These are phyloP conservation scores for Calonectria multiphialidica DNA, from an alignment of 2,329 filamentous ascomycete species.

Conservation along the genomic window DNA sequence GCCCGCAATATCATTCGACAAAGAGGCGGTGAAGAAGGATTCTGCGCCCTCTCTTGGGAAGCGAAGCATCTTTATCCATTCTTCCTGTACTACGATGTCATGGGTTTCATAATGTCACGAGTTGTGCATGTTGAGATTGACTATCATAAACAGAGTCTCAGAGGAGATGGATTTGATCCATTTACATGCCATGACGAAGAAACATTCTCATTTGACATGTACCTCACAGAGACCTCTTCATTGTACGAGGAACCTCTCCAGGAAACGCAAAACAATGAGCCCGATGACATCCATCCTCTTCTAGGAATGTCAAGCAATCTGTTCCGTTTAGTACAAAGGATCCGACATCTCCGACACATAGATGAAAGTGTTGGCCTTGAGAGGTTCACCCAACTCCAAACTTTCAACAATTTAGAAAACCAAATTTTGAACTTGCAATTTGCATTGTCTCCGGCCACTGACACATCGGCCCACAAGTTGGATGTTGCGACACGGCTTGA, in stretches of 20 bases:
- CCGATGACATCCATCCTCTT: background rate
- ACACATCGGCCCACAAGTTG: background rate
- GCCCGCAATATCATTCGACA: constrained; percentile 9
- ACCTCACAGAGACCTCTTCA: background rate
- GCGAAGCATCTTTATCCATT: constrained; percentile 3
- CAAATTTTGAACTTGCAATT: background rate
- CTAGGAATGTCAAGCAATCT: constrained; percentile 6
- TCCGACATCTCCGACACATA: background rate
- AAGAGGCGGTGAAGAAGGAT: background rate
- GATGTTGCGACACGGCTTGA: constrained; percentile 4
- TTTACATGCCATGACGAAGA: background rate
- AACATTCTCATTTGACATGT: background rate
- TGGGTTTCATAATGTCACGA: constrained; percentile 17
- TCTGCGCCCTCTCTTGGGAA: constrained; percentile 10
- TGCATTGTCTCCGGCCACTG: background rate
- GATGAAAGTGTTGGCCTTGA: background rate
- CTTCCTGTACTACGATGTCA: constrained; percentile 21
- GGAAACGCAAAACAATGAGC: background rate
- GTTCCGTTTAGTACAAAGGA: constrained; percentile 1
- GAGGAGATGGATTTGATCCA: background rate
- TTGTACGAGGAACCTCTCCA: too few relatives aligned
- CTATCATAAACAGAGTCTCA: background rate
- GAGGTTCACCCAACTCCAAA: too few relatives aligned
- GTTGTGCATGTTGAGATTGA: background rate
- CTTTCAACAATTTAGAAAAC: background rate